phyloP scores from a whole-genome alignment of 306 rosid species.

The Rubus idaeus region DNA sequence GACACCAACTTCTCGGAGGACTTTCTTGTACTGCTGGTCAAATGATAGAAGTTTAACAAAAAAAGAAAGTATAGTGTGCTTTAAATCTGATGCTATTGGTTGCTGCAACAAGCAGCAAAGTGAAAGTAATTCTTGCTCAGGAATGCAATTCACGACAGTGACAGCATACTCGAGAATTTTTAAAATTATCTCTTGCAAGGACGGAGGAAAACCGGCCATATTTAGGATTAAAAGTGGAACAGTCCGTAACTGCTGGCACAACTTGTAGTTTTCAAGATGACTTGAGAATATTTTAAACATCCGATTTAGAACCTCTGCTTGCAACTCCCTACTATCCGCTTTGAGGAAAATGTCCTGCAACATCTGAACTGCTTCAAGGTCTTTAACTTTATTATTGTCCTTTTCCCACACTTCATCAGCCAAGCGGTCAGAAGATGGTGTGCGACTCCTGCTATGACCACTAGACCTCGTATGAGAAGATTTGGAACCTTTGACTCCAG shows the following conservation, averaged over 20 bases:
- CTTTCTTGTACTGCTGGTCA: conserved; percentile 97
- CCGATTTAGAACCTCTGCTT: conserved; percentile 94
- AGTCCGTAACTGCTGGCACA: conserved; percentile 93
- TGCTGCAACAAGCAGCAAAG: conserved; percentile 99
- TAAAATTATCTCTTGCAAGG: conserved; percentile 86
- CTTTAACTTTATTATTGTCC: conserved; percentile 85
- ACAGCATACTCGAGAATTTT: conserved; percentile 99
- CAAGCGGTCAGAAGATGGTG: conserved; percentile 68
- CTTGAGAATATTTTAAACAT: conserved; percentile 95
- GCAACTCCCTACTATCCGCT: conserved; percentile 76
- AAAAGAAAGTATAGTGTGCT: conserved; percentile 86
- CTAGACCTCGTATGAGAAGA: conserved; percentile 63
- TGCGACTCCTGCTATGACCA: conserved; percentile 64
- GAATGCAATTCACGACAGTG: conserved; percentile 97
- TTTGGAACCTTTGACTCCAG: conserved; percentile 65
- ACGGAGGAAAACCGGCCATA: conserved; percentile 85
- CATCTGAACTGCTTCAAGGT: conserved; percentile 99
- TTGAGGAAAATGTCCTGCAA: conserved; percentile 96
- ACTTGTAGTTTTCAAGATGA: conserved; percentile 86
- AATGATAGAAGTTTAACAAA: conserved; percentile 94
- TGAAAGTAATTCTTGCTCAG: conserved; percentile 97
- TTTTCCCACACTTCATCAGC: conserved; percentile 91
- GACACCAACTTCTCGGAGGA: conserved; percentile 98
- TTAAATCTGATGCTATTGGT: conserved; percentile 83
- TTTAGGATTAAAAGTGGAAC: conserved; percentile 96